These are phyloP conservation scores for Populus ilicifolia DNA, from an alignment of 345 rosid genomes.

Conservation along the genomic window DNA sequence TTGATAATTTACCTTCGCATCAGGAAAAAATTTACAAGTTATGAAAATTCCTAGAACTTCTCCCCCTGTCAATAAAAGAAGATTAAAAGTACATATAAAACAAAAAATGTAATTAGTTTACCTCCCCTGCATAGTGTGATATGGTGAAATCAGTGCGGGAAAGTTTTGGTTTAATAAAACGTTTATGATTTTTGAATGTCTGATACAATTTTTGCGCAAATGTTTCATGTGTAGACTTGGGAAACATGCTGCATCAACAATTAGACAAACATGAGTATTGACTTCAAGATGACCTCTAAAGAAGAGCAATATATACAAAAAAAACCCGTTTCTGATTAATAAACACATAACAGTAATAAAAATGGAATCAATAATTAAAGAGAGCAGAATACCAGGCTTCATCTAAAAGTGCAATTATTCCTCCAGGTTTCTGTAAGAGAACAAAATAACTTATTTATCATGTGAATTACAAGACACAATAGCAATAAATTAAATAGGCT, in stretches of 20 bases:
- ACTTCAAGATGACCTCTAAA: not conserved
- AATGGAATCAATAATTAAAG: slow-evolving; percentile 9
- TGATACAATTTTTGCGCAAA: slow-evolving; percentile 93
- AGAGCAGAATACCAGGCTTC: slow-evolving; percentile 81
- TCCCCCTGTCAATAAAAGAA: not conserved
- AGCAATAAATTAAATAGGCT: not conserved
- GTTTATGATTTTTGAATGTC: slow-evolving; percentile 84
- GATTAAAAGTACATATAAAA: not conserved
- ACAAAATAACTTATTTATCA: not conserved
- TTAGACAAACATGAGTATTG: slow-evolving; percentile 17
- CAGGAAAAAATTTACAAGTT: slow-evolving; percentile 6
- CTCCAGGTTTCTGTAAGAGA: slow-evolving; percentile 89
- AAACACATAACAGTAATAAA: not conserved
- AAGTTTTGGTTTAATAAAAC: slow-evolving; percentile 90
- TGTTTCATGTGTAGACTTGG: slow-evolving; percentile 94
- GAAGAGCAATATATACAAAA: not conserved
- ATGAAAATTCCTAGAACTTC: not conserved
- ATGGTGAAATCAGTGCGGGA: slow-evolving; percentile 85
- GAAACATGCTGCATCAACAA: slow-evolving; percentile 74
- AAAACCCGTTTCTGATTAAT: not conserved
- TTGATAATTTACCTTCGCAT: slow-evolving; percentile 67
- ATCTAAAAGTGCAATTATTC: slow-evolving; percentile 86
- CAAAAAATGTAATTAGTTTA: slow-evolving; percentile 24
- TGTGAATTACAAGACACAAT: not conserved
- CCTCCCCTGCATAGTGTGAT: slow-evolving; percentile 99